Evolutionary conservation across 768 basidiomycete genomes (phyloP).

Genomic region (Favolaschia claudopus): DNA sequence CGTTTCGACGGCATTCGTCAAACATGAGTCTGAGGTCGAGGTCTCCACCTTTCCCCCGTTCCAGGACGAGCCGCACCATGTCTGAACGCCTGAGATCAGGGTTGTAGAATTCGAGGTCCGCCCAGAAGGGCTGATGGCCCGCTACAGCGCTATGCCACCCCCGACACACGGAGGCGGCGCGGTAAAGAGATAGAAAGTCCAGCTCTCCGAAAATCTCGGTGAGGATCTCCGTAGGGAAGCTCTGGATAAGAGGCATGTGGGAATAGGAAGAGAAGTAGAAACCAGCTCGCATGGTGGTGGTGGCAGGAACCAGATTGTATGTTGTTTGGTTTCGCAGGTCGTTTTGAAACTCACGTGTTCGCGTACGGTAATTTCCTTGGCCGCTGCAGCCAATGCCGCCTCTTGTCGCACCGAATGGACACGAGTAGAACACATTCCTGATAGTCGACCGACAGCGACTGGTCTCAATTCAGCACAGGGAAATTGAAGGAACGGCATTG

Average conservation of each 20-base stretch:
- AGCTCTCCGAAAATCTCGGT: not conserved
- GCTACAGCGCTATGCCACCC: not conserved
- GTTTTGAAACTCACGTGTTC: too few relatives aligned
- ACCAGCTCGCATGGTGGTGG: not conserved
- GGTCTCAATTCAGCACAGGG: too few relatives aligned
- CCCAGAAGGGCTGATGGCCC: not conserved
- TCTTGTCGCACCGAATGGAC: too few relatives aligned
- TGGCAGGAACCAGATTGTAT: not conserved
- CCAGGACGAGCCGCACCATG: not conserved
- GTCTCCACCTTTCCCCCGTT: too few relatives aligned
- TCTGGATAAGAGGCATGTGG: not conserved
- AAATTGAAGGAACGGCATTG: slow-evolving; percentile 8
- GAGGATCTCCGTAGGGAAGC: slow-evolving; percentile 9
- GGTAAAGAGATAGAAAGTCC: not conserved
- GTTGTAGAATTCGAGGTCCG: not conserved
- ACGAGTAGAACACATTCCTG: too few relatives aligned
- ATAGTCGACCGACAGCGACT: too few relatives aligned
- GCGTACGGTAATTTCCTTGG: too few relatives aligned
- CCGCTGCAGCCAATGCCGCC: too few relatives aligned
- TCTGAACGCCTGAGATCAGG: not conserved
- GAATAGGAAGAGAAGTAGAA: not conserved
- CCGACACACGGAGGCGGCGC: not conserved
- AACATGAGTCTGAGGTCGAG: too few relatives aligned
- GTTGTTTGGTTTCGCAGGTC: too few relatives aligned
- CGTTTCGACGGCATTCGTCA: too few relatives aligned